Percentiles rank a stretch among this genome's conserved stretches.
Conservation (phyloP, 2,329 filamentous ascomycete species). For the Fusarium heterosporum region DNA sequence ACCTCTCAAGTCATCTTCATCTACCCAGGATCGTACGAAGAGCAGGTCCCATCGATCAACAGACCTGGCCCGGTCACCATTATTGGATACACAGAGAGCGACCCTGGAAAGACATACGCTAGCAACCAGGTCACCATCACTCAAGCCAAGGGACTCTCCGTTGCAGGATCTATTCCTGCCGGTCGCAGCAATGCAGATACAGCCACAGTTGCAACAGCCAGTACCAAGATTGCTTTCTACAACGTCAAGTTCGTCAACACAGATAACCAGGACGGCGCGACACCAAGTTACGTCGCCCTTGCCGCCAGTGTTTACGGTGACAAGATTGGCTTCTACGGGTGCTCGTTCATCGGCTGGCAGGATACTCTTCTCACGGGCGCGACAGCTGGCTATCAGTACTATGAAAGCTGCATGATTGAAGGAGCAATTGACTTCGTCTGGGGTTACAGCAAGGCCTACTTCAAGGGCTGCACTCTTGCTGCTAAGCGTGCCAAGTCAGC, state of each 20-base stretch:
- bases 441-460: conserved; percentile 44
- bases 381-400: conserved; percentile 35
- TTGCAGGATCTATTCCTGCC: conserved; percentile 42
- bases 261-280: conserved; percentile 33
- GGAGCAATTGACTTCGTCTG: conserved; percentile 42
- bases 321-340: conserved; percentile 56
- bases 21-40: conserved; percentile 59
- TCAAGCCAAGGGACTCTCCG: conserved; percentile 33
- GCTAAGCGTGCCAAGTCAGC: conserved; percentile 35
- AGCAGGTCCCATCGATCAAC: conserved; percentile 53
- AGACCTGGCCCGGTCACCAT: conserved; percentile 57
- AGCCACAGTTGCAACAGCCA: conserved; percentile 44
- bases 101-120: conserved; percentile 56
- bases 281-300: conserved; percentile 35
- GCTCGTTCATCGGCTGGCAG: conserved; percentile 45
- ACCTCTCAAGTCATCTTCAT: conserved; percentile 58
- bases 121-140: conserved; percentile 67
- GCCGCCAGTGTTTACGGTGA: conserved; percentile 49
- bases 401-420: conserved; percentile 38
- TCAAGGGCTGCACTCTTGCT: conserved; percentile 41
- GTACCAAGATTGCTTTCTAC: conserved; percentile 56
- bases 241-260: conserved; percentile 58
- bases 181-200: conserved; percentile 42
- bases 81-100: conserved; percentile 58
- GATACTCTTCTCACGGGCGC: conserved; percentile 33